Percentiles rank a stretch among this genome's conserved stretches.
Evolutionary conservation across 1,139 yeast species (phyloP).

Genomic region (Candida gigantensis): DNA sequence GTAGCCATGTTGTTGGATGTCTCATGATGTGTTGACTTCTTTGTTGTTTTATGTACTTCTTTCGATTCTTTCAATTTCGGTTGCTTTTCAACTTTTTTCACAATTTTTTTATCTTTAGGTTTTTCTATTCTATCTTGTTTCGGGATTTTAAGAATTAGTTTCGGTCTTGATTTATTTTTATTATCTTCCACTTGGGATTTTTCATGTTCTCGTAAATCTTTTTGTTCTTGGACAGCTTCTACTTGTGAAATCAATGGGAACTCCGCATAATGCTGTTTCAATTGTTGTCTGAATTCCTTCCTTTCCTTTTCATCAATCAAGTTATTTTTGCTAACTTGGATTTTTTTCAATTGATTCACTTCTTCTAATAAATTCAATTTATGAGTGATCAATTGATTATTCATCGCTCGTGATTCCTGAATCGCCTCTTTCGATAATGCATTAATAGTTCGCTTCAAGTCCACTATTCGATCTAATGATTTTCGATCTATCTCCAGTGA

Average conservation of each 20-base stretch:
- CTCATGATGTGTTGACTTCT: constrained; percentile 7
- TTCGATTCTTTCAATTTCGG: constrained; percentile 4
- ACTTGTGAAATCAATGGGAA: constrained; percentile 41
- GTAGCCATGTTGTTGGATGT: not conserved
- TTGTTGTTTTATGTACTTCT: constrained; percentile 3
- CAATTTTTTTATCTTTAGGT: constrained; percentile 10
- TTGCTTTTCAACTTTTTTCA: constrained; percentile 7
- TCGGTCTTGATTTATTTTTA: constrained; percentile 18
- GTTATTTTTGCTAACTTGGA: constrained; percentile 13
- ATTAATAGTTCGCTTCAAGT: constrained; percentile 12
- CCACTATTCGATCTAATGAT: constrained; percentile 7
- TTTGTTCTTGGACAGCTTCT: constrained; percentile 41
- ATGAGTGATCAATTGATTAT: constrained; percentile 38
- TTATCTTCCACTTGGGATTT: constrained; percentile 17
- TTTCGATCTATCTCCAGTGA: not conserved
- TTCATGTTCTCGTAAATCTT: too few relatives aligned
- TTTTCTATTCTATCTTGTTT: constrained; percentile 12
- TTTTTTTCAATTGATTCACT: constrained; percentile 27
- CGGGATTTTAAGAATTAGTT: constrained; percentile 33
- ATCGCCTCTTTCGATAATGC: constrained; percentile 27
- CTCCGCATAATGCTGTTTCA: constrained; percentile 35
- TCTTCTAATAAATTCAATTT: constrained; percentile 31
- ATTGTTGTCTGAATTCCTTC: constrained; percentile 27
- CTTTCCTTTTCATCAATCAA: constrained; percentile 17
- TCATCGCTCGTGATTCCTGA: constrained; percentile 36